Percentiles rank a stretch among this genome's conserved stretches.
These are phyloP conservation scores for Desmodesmus armatus DNA, from an alignment of 139 green algal species.

Conservation along the genomic window DNA sequence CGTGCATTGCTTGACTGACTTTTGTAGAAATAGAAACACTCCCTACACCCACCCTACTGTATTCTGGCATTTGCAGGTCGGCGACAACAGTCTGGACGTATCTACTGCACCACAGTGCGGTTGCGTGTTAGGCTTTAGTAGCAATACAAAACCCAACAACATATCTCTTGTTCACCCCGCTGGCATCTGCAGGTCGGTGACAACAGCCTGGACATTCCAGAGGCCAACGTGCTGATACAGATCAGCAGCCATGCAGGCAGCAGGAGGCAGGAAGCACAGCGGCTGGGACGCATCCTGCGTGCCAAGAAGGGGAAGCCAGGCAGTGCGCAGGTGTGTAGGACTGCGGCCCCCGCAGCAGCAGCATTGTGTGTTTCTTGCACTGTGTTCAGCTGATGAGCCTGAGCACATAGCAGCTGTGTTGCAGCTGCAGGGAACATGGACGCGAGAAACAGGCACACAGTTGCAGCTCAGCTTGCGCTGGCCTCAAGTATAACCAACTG, in stretches of 20 bases:
- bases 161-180: not conserved
- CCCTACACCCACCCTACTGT: not conserved
- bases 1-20: not conserved
- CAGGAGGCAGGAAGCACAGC: conserved; percentile 95
- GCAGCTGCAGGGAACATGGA: too few species aligned
- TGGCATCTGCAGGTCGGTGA: conserved; percentile 84
- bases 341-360: too few species aligned
- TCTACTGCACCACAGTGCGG: too few species aligned
- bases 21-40: not conserved
- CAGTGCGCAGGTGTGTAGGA: conserved; percentile 29
- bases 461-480: too few species aligned
- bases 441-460: too few species aligned
- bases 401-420: too few species aligned
- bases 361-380: too few species aligned
- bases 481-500: too few species aligned
- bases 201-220: conserved; percentile 99
- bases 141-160: not conserved
- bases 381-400: too few species aligned
- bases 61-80: conserved; percentile 68
- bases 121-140: not conserved
- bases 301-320: conserved; percentile 85
- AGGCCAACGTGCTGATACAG: conserved; percentile 99
- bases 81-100: conserved; percentile 99
- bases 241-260: conserved; percentile 95
- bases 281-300: conserved; percentile 96